Evolutionary conservation across 495 filamentous ascomycete genomes (phyloP), one percentile per base, ranked within the genome.

Genomic region (Staphylotrichum tortipilum): DNA sequence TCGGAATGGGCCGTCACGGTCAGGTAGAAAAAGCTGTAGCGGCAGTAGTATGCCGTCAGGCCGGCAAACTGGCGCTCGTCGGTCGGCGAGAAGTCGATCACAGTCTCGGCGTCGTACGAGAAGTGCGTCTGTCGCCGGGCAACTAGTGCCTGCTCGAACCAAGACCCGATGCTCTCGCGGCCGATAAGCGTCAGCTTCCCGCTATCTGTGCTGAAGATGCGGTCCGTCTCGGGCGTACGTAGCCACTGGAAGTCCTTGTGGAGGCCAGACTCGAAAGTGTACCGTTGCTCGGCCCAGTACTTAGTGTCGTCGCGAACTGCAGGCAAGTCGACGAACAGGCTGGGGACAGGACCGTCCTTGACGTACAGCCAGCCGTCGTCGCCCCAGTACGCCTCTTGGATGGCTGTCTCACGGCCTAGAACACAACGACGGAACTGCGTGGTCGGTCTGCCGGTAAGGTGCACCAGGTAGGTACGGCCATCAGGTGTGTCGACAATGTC

Each of bases 11-110:
- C 75, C n/a, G 73, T 73, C 10, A 79, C 74, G 0, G 74, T 71
- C 7, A 79, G 61, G 49, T 79, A 79, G 63, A 78, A 78, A 60
- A 79, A 78, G 57, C 78, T 79, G 63, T 64, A 78, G 4, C 76
- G 74, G 54, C 74, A 76, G 60, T 79, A 79, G 54, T 78, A 79
- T 18, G 71, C 73, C n/a, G 74, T 74, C 18, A 79, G 60, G 1
- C 76, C 76, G 3, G 75, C 76, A 51, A 77, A 79, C 53, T 79
- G 72, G 21, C 76, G 64, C 64, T 78, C 75, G 49, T 79, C 76
- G 0, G 54, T 56, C 0, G 76, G 76, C 2, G 64, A 58, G 57
- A 75, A 79, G 50, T 76, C 68, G 0, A 78, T 53, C 6, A 73
- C 65, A 0, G 75, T 78, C 63, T 79, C 76, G 34, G 76, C 76